Percentiles rank a stretch among this genome's conserved stretches.
Evolutionary conservation across 805 yeast genomes (phyloP).

Genomic region (Yarrowia sp.): DNA sequence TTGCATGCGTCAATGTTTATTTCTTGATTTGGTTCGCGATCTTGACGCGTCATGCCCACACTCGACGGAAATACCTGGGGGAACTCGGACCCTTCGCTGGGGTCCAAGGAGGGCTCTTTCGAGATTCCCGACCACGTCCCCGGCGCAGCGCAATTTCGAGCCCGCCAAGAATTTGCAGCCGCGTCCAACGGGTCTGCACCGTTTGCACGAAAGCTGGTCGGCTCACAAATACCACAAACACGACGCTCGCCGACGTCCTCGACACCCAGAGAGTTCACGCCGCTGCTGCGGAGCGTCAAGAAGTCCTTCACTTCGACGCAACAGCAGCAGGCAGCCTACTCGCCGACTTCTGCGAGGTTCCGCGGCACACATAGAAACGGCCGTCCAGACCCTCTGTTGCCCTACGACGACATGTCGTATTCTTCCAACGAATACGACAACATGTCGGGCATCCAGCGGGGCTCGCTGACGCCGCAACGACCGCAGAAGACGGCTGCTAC

Average conservation of each 20-base stretch:
- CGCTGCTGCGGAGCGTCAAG: slow-evolving; percentile 14
- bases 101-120: slow-evolving; percentile 20
- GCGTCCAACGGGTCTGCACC: slow-evolving; percentile 4
- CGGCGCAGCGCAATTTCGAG: slow-evolving; percentile 19
- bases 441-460: slow-evolving; percentile 10
- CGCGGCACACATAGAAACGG: background rate
- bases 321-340: slow-evolving; percentile 2
- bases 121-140: slow-evolving; percentile 18
- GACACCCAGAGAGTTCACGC: slow-evolving; percentile 3
- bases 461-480: background rate
- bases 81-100: slow-evolving; percentile 23
- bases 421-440: slow-evolving; percentile 13
- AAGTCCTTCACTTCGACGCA: background rate
- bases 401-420: slow-evolving; percentile 9
- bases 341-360: slow-evolving; percentile 11
- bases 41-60: slow-evolving; percentile 24
- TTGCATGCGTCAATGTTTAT: slow-evolving; percentile 20
- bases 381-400: slow-evolving; percentile 3
- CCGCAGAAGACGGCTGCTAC: background rate
- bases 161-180: slow-evolving; percentile 16
- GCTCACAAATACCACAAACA: background rate
- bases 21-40: slow-evolving; percentile 21
- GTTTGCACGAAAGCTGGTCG: slow-evolving; percentile 8
- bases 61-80: slow-evolving; percentile 24
- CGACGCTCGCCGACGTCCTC: background rate